Conservation (phyloP, 179 eudicot genomes). For the Sideroxylon spinosum region DNA sequence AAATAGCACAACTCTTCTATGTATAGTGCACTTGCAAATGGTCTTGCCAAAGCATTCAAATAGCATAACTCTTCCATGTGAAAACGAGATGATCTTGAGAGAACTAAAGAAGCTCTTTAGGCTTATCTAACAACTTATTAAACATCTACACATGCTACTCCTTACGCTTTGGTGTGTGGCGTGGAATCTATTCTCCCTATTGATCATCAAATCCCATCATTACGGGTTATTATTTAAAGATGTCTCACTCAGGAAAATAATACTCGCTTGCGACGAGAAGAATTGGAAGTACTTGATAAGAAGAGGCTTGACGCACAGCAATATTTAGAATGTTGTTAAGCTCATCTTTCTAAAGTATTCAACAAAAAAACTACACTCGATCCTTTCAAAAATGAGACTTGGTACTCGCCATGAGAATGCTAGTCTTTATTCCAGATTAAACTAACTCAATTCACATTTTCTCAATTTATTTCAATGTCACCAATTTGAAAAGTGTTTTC, state of each 20-base stretch:
- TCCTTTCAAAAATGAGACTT: background rate
- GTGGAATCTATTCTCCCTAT: background rate
- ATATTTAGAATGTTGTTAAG: too few relatives aligned
- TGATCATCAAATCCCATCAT: constrained; percentile 9
- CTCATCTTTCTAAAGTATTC: too few relatives aligned
- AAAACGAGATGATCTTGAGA: constrained; percentile 13
- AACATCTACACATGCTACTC: constrained; percentile 14
- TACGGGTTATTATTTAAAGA: background rate
- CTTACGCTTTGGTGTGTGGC: background rate
- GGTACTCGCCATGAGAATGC: background rate
- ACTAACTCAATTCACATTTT: too few relatives aligned
- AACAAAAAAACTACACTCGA: too few relatives aligned
- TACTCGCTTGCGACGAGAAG: background rate
- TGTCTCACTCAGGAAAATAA: background rate
- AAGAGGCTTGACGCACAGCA: too few relatives aligned
- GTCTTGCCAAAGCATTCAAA: constrained; percentile 11
- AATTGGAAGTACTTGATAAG: background rate
- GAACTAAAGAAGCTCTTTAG: constrained; percentile 12
- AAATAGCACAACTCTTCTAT: constrained; percentile 12
- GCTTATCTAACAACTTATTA: constrained; percentile 9
- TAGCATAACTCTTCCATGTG: background rate
- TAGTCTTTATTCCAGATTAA: too few relatives aligned
- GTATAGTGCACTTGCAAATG: constrained; percentile 10
- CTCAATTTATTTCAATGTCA: too few relatives aligned
- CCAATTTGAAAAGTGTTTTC: too few relatives aligned